Evolutionary conservation across 805 yeast species (phyloP), one percentile per base, ranked within the genome.

Genomic region (Wickerhamomyces bisporus): DNA sequence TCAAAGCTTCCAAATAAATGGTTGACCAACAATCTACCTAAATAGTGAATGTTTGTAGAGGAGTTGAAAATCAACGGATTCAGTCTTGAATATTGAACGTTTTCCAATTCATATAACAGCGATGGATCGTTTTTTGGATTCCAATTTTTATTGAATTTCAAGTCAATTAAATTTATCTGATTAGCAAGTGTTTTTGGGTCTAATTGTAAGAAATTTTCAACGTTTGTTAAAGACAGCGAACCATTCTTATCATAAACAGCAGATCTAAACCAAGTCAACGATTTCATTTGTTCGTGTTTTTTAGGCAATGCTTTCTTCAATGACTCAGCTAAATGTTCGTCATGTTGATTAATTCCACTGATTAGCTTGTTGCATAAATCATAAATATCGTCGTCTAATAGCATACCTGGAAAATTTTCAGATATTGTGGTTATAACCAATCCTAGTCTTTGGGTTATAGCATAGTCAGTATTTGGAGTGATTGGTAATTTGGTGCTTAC

Each of bases 31-130:
- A 88, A 57, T 40, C 87, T 66, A 3, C 94, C 86, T 39, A 91
- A 62, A 53, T 83, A 88, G 56, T 91, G 97, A 13, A 85, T 71
- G 47, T 83, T 81, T 9, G 65, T 55, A 12, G 65, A 61, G 19
- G 82, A 73, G 50, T 83, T 81, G 65, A 86, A 87, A 6, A 86
- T 74, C 35, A 89, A 68, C 2, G 97, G 95, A 50, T 87, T 86
- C 41, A 75, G 50, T 38, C 75, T 62, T 43, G 77, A 51, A 60
- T 66, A 48, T 38, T 62, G 13, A 20, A 54, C 30, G 5, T 49
- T 51, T 13, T 45, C 47, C 17, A 60, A 50, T 39, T 75, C 79
- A 44, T 82, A 77, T 27, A 88, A 66, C 40, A 89, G 66, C 0
- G 95, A 82, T 41, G 81, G 77, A 61, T 91, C 98, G 12, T 66